Evolutionary conservation across 139 green algal species (phyloP), one percentile per base, ranked within the genome.

Genomic region (Dunaliella sp.): DNA sequence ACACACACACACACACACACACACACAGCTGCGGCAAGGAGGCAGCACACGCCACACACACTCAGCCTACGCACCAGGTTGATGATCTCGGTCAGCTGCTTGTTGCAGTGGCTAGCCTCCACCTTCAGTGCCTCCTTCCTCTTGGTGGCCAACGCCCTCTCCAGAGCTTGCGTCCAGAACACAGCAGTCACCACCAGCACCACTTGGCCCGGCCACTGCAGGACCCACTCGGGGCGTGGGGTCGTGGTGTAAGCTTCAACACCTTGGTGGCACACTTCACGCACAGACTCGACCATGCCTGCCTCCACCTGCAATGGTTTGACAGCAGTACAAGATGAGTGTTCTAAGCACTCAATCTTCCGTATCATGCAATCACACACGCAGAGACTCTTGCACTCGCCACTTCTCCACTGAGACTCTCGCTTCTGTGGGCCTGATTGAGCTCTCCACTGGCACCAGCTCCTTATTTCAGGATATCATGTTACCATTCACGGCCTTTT

Each of bases 151-250:
- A 36, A 78, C 32, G 88, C 87, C 3, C 81, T 79, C 0, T 48
- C 82, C 72, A 91, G 82, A 77, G 89, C 36, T 77, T 80, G 81
- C 24, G 31, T 77, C 81, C 58, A 85, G 48, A 48, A 85, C 57
- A 77, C 81, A 36, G 81, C 81, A 3, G 28, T 77, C 38, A 76
- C 80, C 31, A 94, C 93, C 59, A 96, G 91, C 83, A 96, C 94
- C 30, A 94, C 90, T 87, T 95, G 93, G 26, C 94, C 93, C 25
- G 94, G 94, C 94, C 94, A 96, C 85, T 95, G 82, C 74, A 96
- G 92, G 79, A 96, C 92, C 94, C 94, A 96, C 35, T 90, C 35
- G 12, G 86, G 81, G 31, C 94, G 84, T 0, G 84, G 74, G 26
- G 82, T 90, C 0, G 74, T 83, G 2, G 89, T 86, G 77, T 96